Evolutionary conservation across 2,329 filamentous ascomycete genomes (phyloP), one percentile per base, ranked within the genome.

Genomic region (Alternaria viburni): DNA sequence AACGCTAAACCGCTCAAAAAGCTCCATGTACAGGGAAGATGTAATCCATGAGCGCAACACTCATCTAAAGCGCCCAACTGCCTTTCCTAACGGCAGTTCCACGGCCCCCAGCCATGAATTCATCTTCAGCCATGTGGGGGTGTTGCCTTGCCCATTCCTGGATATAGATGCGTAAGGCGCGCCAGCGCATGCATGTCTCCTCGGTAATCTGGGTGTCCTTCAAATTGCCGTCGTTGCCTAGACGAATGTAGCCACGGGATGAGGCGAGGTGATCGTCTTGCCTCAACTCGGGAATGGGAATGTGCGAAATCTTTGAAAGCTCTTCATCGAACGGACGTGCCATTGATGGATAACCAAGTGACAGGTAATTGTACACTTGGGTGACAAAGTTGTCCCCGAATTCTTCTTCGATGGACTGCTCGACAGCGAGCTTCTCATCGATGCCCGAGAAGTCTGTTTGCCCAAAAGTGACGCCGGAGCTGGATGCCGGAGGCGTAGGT

Each of bases 351-450:
- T 97, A 97, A 6, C 95, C 95, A 6, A 98, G 86, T 0, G 93
- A 97, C 15, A 98, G 86, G 79, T 98, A 98, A 79, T 98, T 97
- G 85, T 96, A 98, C 8, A 98, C 94, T 80, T 98, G 95, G 0
- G 94, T 97, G 59, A 97, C 89, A 77, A 97, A 97, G 4, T 85
- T 85, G 77, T 97, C 93, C 64, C 90, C 85, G 73, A 96, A 97
- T 79, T 97, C 93, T 30, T 81, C 77, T 26, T 85, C 81, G 45
- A 89, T 84, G 11, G 81, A 76, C 82, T 81, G 77, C 66, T 86
- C 83, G 6, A 75, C 70, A 32, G 74, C 76, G 46, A 84, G 77
- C 59, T 80, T 80, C 45, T 79, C 77, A 52, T 81, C 76, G 28
- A 84, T 79, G 56, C 77, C 75, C 41, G 82, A 77, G 60, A 85